These are phyloP conservation scores for Camelina hispida DNA, from an alignment of 345 rosid species.

Conservation along the genomic window DNA sequence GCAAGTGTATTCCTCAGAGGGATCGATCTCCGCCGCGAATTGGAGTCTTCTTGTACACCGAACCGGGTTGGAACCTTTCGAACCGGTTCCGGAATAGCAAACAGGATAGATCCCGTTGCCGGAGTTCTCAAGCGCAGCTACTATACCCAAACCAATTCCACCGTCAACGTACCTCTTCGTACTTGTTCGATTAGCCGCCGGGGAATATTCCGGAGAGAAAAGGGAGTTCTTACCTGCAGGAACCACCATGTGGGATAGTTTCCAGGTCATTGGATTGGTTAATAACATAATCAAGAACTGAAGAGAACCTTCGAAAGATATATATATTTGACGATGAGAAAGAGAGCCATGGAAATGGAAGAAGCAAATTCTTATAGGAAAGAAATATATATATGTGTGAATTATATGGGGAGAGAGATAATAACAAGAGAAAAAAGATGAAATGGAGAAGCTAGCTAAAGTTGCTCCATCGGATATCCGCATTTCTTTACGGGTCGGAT, in stretches of 20 bases:
- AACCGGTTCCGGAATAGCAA: slow-evolving; percentile 15
- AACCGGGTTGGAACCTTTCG: slow-evolving; percentile 29
- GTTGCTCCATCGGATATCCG: slow-evolving; percentile 37
- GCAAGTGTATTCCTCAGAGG: slow-evolving; percentile 64
- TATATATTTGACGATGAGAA: neutral
- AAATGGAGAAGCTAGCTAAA: slow-evolving; percentile 29
- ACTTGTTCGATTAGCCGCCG: slow-evolving; percentile 49
- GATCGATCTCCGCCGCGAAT: slow-evolving; percentile 45
- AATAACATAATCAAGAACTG: slow-evolving; percentile 39
- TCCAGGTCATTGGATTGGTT: slow-evolving; percentile 45
- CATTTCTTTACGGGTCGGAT: slow-evolving; percentile 43
- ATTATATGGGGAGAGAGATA: neutral
- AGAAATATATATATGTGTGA: neutral
- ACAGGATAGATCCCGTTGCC: slow-evolving; percentile 33
- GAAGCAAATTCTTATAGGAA: slow-evolving; percentile 2
- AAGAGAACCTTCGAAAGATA: neutral
- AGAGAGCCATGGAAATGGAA: neutral
- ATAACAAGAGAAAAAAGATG: slow-evolving; percentile 21
- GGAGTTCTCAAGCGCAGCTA: slow-evolving; percentile 61
- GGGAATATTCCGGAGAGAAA: slow-evolving; percentile 32
- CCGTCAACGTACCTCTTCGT: slow-evolving; percentile 55
- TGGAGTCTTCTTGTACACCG: slow-evolving; percentile 32
- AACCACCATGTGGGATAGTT: slow-evolving; percentile 52
- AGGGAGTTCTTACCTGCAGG: slow-evolving; percentile 46
- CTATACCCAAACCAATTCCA: slow-evolving; percentile 74